Conservation (phyloP, 345 rosid genomes). For the Hevea brasiliensis region DNA sequence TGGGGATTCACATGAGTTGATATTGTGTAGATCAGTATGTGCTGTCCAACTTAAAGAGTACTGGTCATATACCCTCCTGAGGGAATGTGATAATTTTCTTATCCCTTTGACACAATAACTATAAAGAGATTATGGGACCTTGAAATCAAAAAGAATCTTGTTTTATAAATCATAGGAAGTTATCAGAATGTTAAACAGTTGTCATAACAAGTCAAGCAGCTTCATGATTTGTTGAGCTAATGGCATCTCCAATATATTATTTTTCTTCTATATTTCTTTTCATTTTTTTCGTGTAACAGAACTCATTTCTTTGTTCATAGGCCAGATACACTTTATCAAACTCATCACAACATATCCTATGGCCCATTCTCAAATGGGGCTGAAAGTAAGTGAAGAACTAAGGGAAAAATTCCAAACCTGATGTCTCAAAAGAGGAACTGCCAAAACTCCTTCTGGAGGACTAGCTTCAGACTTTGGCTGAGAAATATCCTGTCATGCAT, state of each 20-base stretch:
- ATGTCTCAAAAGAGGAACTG: conserved; percentile 86
- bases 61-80: no score
- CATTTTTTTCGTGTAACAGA: not conserved
- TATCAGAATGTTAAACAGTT: not conserved
- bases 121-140: not conserved
- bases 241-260: no score
- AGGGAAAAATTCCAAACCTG: conserved; percentile 54
- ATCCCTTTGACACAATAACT: no score
- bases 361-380: not conserved
- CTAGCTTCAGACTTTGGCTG: conserved; percentile 74
- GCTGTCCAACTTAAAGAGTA: no score
- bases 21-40: no score
- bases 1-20: no score
- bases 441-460: conserved; percentile 75
- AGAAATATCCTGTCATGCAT: conserved; percentile 67
- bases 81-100: no score
- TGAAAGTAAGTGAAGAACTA: not conserved
- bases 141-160: not conserved
- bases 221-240: no score
- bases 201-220: not conserved
- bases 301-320: not conserved
- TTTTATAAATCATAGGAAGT: not conserved
- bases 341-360: not conserved
- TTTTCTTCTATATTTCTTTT: no score
- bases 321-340: not conserved